phyloP scores from a whole-genome alignment of 2,329 filamentous ascomycete species.

The Hypoxylon sp. region DNA sequence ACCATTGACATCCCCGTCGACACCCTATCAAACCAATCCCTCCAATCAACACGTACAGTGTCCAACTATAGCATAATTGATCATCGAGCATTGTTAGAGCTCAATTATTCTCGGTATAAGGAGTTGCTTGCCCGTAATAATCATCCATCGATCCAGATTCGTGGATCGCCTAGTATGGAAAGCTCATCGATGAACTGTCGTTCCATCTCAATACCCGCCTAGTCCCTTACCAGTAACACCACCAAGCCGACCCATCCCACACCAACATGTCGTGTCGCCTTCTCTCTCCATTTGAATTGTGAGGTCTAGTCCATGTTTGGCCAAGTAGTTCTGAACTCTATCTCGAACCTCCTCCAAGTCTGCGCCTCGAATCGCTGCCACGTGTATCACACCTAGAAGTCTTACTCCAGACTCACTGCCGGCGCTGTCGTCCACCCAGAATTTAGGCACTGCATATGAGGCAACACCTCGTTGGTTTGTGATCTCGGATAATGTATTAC shows the following conservation, averaged over 20 bases:
- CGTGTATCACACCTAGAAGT: constrained; percentile 87
- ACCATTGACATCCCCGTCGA: constrained; percentile 4
- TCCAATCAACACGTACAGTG: constrained; percentile 25
- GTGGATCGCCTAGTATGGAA: not conserved
- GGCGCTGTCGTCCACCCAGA: constrained; percentile 86
- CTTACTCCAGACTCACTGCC: constrained; percentile 62
- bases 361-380: constrained; percentile 79
- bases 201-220: constrained; percentile 45
- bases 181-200: constrained; percentile 13
- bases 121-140: constrained; percentile 4
- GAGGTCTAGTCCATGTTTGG: constrained; percentile 80
- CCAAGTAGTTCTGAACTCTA: constrained; percentile 79
- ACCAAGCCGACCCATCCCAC: constrained; percentile 60
- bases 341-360: constrained; percentile 87
- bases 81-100: constrained; percentile 4
- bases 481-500: constrained; percentile 87
- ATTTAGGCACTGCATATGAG: constrained; percentile 87
- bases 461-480: constrained; percentile 86
- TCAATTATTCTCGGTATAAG: not conserved
- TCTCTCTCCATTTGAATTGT: constrained; percentile 91
- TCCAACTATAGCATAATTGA: constrained; percentile 27
- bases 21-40: no score
- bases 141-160: constrained; percentile 3
- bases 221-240: constrained; percentile 52
- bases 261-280: constrained; percentile 78